Conservation (phyloP, 805 yeast genomes). For the Barnettozyma vustinii region DNA sequence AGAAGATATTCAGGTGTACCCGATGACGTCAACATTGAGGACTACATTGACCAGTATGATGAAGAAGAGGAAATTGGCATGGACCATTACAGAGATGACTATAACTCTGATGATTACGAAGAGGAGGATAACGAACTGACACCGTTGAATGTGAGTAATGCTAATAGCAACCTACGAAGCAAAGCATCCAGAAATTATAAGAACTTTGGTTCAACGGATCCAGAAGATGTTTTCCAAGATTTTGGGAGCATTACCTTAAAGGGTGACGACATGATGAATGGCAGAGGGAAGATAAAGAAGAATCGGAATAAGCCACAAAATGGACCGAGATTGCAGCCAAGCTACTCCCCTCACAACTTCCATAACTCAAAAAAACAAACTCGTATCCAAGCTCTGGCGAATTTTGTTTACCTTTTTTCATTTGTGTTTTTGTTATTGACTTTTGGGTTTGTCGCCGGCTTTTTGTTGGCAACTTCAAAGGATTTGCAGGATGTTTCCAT, state of each 20-base stretch:
- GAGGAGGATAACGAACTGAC: conserved; percentile 24
- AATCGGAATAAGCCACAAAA: conserved; percentile 12
- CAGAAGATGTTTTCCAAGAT: conserved; percentile 10
- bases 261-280: conserved; percentile 6
- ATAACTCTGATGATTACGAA: conserved; percentile 22
- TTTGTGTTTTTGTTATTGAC: conserved; percentile 45
- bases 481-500: conserved; percentile 69
- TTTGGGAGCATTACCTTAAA: conserved; percentile 3
- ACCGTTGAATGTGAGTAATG: conserved; percentile 20
- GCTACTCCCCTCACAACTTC: conserved; percentile 45
- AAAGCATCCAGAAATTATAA: conserved; percentile 14
- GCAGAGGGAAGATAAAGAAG: conserved; percentile 19
- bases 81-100: conserved; percentile 24
- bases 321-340: conserved; percentile 21
- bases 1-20: conserved; percentile 70
- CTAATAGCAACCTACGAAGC: conserved; percentile 19
- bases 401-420: conserved; percentile 30
- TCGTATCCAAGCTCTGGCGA: conserved; percentile 29
- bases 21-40: conserved; percentile 46
- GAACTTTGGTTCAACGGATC: conserved; percentile 17
- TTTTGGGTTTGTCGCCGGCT: conserved; percentile 77
- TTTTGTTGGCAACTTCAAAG: conserved; percentile 78
- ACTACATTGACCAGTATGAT: conserved; percentile 38
- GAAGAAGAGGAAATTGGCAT: conserved; percentile 33
- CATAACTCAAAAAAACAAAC: conserved; percentile 25